Evolutionary conservation across 2,329 filamentous ascomycete species (phyloP).

Genomic region (Penicillium sp.): DNA sequence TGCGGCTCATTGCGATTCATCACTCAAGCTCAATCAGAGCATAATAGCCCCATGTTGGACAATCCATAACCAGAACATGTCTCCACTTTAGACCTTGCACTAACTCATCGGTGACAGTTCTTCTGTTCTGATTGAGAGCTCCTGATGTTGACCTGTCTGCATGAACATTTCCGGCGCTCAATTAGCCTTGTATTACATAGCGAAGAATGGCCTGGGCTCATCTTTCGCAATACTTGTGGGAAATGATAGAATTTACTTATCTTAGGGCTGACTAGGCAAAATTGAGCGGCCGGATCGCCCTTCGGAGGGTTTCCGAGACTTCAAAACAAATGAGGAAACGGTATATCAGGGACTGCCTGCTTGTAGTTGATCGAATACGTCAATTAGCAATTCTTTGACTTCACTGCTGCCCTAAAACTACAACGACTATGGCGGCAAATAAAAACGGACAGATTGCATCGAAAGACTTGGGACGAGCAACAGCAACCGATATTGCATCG

Average conservation of each 20-base stretch:
- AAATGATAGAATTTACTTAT: slow-evolving; percentile 14
- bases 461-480: slow-evolving; percentile 5
- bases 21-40: neutral
- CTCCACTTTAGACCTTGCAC: neutral
- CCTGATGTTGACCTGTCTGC: neutral
- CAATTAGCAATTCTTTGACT: neutral
- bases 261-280: neutral
- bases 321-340: neutral
- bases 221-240: slow-evolving; percentile 15
- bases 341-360: neutral
- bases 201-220: neutral
- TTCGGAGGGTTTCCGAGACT: slow-evolving; percentile 12
- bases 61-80: neutral
- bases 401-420: neutral
- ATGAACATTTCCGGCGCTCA: too few species aligned
- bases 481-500: slow-evolving; percentile 7
- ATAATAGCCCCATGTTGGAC: neutral
- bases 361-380: neutral
- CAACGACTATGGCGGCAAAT: slow-evolving; percentile 6
- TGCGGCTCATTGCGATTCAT: neutral
- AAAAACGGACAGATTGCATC: neutral
- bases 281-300: neutral
- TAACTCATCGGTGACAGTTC: neutral
- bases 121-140: neutral
- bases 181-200: neutral